Percentiles rank a stretch among this genome's conserved stretches.
Conservation (phyloP, 2,329 filamentous ascomycete species). For the Clonostachys sp. region DNA sequence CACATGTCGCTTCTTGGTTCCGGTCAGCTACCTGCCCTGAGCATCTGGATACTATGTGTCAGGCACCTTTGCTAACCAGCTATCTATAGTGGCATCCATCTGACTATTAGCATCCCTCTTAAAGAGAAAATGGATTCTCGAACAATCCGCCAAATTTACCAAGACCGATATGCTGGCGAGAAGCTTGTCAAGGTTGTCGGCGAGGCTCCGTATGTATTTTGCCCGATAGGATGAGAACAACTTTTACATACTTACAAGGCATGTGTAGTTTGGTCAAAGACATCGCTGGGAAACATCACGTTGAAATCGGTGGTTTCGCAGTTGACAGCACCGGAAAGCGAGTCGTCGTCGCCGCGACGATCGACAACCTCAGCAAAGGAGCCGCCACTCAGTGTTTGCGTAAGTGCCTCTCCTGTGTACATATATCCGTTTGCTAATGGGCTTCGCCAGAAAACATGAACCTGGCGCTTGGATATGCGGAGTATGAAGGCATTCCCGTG, state of each 20-base stretch:
- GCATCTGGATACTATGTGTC: too few species aligned
- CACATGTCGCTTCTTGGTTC: slow-evolving; percentile 57
- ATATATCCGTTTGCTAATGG: neutral
- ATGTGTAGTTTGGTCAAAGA: slow-evolving; percentile 58
- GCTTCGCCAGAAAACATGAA: slow-evolving; percentile 75
- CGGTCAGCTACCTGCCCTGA: too few species aligned
- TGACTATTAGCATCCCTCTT: slow-evolving; percentile 86
- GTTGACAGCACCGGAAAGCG: slow-evolving; percentile 85
- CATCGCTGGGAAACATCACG: slow-evolving; percentile 79
- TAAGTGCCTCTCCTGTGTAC: slow-evolving; percentile 39
- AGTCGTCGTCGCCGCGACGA: slow-evolving; percentile 89
- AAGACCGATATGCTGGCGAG: slow-evolving; percentile 93
- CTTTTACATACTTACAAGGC: too few species aligned
- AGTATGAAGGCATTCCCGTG: slow-evolving; percentile 78
- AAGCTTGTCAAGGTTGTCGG: slow-evolving; percentile 90
- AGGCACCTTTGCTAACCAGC: too few species aligned
- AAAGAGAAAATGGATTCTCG: slow-evolving; percentile 83
- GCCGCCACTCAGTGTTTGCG: slow-evolving; percentile 87
- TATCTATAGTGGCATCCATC: slow-evolving; percentile 72
- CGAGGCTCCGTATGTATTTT: slow-evolving; percentile 57
- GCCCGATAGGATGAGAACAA: too few species aligned
- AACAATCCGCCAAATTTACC: slow-evolving; percentile 90
- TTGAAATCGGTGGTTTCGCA: slow-evolving; percentile 92
- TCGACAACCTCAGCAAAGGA: slow-evolving; percentile 89
- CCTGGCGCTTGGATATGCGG: slow-evolving; percentile 75